A percentile compares a stretch with the other conserved stretches of the same genome.
Conservation (phyloP, 192 early-diverging fungal genomes). For the Helicostylum pulchrum region DNA sequence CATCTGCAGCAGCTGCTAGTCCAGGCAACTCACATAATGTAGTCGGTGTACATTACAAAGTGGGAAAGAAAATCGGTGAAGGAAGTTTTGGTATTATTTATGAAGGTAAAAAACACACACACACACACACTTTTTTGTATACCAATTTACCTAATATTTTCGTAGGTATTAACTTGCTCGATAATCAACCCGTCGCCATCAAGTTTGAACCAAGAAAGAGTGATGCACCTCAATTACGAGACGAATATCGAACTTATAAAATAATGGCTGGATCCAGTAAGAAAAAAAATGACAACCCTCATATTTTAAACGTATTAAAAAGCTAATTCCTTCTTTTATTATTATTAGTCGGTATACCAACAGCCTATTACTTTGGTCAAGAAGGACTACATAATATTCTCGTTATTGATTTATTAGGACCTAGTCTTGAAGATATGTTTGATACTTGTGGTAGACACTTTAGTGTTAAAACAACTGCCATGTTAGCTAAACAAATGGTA, state of each 20-base stretch:
- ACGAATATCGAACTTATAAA: constrained; percentile 96
- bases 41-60: constrained; percentile 95
- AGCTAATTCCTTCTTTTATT: background rate
- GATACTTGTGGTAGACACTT: constrained; percentile 92
- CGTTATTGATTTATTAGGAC: constrained; percentile 91
- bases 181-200: constrained; percentile 92
- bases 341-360: constrained; percentile 76
- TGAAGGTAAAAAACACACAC: constrained; percentile 78
- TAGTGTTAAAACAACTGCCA: constrained; percentile 89
- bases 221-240: constrained; percentile 94
- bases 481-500: constrained; percentile 96
- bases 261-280: constrained; percentile 72
- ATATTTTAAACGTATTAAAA: background rate
- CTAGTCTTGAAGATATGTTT: constrained; percentile 92
- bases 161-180: constrained; percentile 79
- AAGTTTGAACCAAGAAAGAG: constrained; percentile 97
- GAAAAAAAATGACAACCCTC: constrained; percentile 1
- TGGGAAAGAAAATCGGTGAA: constrained; percentile 96
- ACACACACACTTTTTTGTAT: constrained; percentile 11
- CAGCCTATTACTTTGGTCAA: constrained; percentile 93
- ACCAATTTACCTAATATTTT: background rate
- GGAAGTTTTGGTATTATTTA: constrained; percentile 99
- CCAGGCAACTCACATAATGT: constrained; percentile 43
- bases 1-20: constrained; percentile 10
- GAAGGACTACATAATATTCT: constrained; percentile 95